Percentiles rank a stretch among this genome's conserved stretches.
Conservation (phyloP, 2,329 filamentous ascomycete genomes). For the Mycosphaerella sp. region DNA sequence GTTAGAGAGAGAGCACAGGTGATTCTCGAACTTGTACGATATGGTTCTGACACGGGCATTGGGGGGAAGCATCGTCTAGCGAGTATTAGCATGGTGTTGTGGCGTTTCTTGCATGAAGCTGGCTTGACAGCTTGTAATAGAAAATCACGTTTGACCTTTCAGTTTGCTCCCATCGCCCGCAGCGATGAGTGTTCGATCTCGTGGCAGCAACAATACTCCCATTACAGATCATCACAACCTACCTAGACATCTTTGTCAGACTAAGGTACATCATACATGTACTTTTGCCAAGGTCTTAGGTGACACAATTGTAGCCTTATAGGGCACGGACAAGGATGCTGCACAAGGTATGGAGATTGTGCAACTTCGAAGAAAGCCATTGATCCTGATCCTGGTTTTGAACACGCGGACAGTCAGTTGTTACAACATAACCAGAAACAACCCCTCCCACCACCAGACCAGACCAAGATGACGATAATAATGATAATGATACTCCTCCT, state of each 20-base stretch:
- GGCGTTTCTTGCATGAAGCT: not conserved
- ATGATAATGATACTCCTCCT: not conserved
- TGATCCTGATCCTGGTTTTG: too few relatives aligned
- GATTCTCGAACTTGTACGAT: not conserved
- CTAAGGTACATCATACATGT: too few relatives aligned
- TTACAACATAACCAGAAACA: not conserved
- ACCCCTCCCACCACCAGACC: too few relatives aligned
- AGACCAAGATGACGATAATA: not conserved
- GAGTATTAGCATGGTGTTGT: conserved; percentile 8
- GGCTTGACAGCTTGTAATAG: not conserved
- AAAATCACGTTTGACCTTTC: not conserved
- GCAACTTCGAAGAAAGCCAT: not conserved
- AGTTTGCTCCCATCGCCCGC: too few relatives aligned
- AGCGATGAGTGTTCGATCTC: too few relatives aligned
- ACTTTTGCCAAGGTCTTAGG: too few relatives aligned
- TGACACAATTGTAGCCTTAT: too few relatives aligned
- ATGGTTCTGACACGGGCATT: not conserved
- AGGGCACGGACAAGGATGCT: not conserved
- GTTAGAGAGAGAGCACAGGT: not conserved
- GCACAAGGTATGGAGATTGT: not conserved
- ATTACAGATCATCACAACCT: too few relatives aligned
- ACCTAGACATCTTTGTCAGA: too few relatives aligned
- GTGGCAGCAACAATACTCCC: too few relatives aligned
- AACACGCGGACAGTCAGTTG: too few relatives aligned
- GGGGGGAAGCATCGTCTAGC: conserved; percentile 1